Base-by-base conservation (phyloP, 225 moss, liverwort and hornwort species). In the Polytrichum commune region DNA sequence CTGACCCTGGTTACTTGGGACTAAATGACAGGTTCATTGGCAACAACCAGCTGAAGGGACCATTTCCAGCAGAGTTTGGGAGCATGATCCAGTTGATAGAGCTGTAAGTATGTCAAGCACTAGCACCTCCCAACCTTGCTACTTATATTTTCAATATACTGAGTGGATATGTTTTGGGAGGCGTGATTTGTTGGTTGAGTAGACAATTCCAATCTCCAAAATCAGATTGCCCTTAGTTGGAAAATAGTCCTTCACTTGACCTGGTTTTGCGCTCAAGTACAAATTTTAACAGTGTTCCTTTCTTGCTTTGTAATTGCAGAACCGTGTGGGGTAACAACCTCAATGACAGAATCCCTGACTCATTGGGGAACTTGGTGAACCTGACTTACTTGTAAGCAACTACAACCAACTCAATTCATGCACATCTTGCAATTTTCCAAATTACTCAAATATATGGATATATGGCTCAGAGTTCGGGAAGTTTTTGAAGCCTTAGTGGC, bases 321-420 rank as follows among this genome's bases (percentile, higher is more conserved):
- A 85, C 85, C 19, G 71, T 76, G 19, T 85, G 85, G 85, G 0
- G 0, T 0, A 85, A 85, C 76, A 0, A 0, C 16, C 68, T 85
- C 66, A 61, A 1, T 30, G 76, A 81, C 5, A 58, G 19, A n/a
- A 74, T 85, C 74, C 85, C 85, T 53, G 79, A 68, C 1, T 72
- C 81, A 0, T 71, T 85, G 19, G 81, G 81, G 38, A 56, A 85
- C 33, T 76, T 85, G 60, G 27, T 32, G 19, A 85, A 82, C 5
- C 29, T 85, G 64, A 81, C 67, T 18, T 85, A 82, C 72, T 72
- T 79, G 85, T 85, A 74, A 82, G 81, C 56, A 46, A 46, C 13
- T 10, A 4, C 16, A 46, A 16, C 46, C 16, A 46, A 16, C 46
- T 46, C 46, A 16, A 13, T 46, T 46, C 46, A 46, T 38, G 13